These are phyloP conservation scores for Closterium sp. DNA, from an alignment of 139 green algal species.

Conservation along the genomic window DNA sequence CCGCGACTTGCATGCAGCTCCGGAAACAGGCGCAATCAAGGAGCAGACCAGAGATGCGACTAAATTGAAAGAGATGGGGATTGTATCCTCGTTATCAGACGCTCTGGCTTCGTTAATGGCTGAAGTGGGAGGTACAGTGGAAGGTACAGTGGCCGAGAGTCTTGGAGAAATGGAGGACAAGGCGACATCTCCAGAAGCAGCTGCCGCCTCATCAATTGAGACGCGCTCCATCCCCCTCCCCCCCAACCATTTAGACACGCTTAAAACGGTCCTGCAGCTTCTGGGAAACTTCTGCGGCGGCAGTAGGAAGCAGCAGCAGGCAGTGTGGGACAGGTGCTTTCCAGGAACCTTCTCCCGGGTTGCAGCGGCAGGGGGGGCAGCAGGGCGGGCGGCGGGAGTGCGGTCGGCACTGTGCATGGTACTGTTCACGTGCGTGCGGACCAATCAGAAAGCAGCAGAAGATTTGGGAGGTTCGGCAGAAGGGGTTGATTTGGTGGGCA, in stretches of 20 bases:
- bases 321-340: slow-evolving; percentile 33
- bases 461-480: neutral
- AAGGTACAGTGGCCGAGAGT: neutral
- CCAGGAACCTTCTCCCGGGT: slow-evolving; percentile 12
- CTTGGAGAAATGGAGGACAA: neutral
- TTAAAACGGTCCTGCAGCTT: slow-evolving; percentile 24
- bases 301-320: neutral
- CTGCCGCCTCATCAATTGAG: no score
- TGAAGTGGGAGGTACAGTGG: neutral
- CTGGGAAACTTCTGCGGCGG: slow-evolving; percentile 42
- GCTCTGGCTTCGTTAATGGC: neutral
- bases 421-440: slow-evolving; percentile 36
- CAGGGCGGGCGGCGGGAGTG: neutral
- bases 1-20: neutral
- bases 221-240: neutral
- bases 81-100: neutral
- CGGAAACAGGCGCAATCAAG: neutral
- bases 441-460: neutral
- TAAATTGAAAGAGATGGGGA: neutral
- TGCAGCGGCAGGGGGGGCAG: neutral
- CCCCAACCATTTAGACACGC: neutral
- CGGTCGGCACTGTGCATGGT: slow-evolving; percentile 46
- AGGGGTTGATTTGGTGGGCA: neutral
- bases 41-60: neutral
- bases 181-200: neutral